Percentiles rank a stretch among this genome's conserved stretches.
These are phyloP conservation scores for Lumnitzera racemosa DNA, from an alignment of 345 rosid species.

Conservation along the genomic window DNA sequence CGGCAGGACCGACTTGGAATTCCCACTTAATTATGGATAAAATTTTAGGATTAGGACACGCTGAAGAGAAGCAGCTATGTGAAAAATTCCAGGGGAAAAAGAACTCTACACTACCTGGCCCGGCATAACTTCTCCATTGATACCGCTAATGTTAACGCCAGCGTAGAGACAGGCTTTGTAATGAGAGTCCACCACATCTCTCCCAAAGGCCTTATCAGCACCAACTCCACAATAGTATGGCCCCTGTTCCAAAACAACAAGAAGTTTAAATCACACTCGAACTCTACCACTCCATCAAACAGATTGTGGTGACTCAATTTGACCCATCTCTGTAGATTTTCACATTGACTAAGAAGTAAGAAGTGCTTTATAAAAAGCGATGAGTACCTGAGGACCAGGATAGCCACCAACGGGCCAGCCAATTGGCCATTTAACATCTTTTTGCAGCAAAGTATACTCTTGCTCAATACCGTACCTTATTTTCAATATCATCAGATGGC, in stretches of 20 bases:
- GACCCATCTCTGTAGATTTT: too few relatives aligned
- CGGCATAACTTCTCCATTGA: conserved; percentile 96
- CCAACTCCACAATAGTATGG: conserved; percentile 90
- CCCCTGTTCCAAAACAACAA: conserved; percentile 34
- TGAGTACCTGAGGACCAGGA: conserved; percentile 78
- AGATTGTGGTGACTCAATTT: too few relatives aligned
- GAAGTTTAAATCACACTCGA: too few relatives aligned
- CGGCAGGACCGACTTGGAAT: conserved; percentile 86
- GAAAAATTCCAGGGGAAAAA: background rate
- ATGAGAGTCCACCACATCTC: conserved; percentile 86
- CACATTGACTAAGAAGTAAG: too few relatives aligned
- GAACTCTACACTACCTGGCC: conserved; percentile 49
- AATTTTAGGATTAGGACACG: too few relatives aligned
- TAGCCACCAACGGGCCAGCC: conserved; percentile 91
- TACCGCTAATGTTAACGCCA: conserved; percentile 79
- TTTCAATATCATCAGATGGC: background rate
- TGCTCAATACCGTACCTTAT: conserved; percentile 78
- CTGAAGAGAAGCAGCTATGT: too few relatives aligned
- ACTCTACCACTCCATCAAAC: too few relatives aligned
- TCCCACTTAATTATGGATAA: conserved; percentile 52
- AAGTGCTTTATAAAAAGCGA: background rate
- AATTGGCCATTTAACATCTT: conserved; percentile 82
- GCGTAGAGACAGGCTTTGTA: conserved; percentile 93
- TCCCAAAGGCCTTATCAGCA: conserved; percentile 82
- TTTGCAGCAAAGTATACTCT: conserved; percentile 84